Conservation (phyloP, 306 rosid species). For the Quercus alba region DNA sequence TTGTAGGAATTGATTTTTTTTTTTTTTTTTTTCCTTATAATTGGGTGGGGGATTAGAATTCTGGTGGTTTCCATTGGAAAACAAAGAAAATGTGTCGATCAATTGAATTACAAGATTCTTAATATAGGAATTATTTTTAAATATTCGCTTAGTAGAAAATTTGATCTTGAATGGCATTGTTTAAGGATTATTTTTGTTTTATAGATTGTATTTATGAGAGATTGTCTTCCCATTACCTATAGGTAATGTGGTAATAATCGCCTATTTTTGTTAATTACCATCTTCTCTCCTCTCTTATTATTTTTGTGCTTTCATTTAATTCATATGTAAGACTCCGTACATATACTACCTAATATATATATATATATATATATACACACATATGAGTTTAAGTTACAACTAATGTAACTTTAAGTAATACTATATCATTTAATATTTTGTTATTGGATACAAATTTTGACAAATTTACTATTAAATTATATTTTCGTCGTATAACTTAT, state of each 20-base stretch:
- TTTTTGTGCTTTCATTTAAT: not conserved
- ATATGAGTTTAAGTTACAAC: not conserved
- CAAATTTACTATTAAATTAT: too few relatives aligned
- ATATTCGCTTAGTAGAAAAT: too few relatives aligned
- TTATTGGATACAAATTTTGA: too few relatives aligned
- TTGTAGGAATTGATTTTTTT: too few relatives aligned
- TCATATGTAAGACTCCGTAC: not conserved
- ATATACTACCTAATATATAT: not conserved
- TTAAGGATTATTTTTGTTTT: not conserved
- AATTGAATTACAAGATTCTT: rapidly evolving
- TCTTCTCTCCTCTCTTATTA: not conserved
- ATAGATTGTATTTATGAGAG: not conserved
- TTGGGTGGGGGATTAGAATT: too few relatives aligned
- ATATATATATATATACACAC: not conserved
- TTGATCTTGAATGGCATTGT: too few relatives aligned
- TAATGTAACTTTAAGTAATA: too few relatives aligned
- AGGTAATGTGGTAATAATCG: not conserved
- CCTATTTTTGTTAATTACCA: not conserved
- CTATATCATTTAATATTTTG: too few relatives aligned
- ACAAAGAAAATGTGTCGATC: rapidly evolving
- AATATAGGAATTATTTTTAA: too few relatives aligned
- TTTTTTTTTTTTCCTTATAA: too few relatives aligned
- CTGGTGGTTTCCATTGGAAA: too few relatives aligned
- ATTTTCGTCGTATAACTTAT: too few relatives aligned
- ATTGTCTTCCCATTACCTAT: not conserved